Evolutionary conservation across 2,329 filamentous ascomycete species (phyloP), one percentile per base, ranked within the genome.

Genomic region (Hirsutella thompsonii): DNA sequence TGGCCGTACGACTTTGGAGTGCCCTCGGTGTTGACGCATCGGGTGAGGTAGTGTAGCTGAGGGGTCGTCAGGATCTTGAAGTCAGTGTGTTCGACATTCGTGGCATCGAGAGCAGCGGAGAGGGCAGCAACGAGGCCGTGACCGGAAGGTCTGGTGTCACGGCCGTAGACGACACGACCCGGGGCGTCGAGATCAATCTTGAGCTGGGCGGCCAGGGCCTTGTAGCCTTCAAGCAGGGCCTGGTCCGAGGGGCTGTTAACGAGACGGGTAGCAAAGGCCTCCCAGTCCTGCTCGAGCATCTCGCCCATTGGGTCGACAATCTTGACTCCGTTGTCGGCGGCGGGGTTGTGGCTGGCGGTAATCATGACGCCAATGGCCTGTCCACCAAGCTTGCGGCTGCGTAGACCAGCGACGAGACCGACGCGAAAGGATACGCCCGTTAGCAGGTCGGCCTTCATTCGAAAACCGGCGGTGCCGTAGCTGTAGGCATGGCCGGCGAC

Each of bases 301-400:
- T 96, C 92, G 49, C 92, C 90, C 81, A 94, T 83, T 11, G 92
- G 92, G 62, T 98, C 92, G 47, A 98, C 87, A 51, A 98, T 78
- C 73, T 94, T 94, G 60, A 94, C 83, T 39, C 88, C 88, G 61
- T 94, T 94, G 64, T 94, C 88, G 52, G 78, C 73, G 28, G 88
- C 82, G 16, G 85, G 85, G 64, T 94, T 94, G 70, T 94, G 88
- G 55, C 85, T 93, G 47, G 88, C 88, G 34, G 88, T 94, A 61
- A 94, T 84, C 88, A 94, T 94, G 51, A 98, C 82, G 56, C 92
- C 92, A 56, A 98, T 94, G 53, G 86, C 83, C 68, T 93, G 85
- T 49, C 88, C 83, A 59, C 82, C 81, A 52, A 93, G 77, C 65
- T 92, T 93, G 59, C 87, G 84, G 49, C 88, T 95, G 47, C 92